Evolutionary conservation across 805 yeast species (phyloP).

Genomic region (Lipomyces oligophaga): DNA sequence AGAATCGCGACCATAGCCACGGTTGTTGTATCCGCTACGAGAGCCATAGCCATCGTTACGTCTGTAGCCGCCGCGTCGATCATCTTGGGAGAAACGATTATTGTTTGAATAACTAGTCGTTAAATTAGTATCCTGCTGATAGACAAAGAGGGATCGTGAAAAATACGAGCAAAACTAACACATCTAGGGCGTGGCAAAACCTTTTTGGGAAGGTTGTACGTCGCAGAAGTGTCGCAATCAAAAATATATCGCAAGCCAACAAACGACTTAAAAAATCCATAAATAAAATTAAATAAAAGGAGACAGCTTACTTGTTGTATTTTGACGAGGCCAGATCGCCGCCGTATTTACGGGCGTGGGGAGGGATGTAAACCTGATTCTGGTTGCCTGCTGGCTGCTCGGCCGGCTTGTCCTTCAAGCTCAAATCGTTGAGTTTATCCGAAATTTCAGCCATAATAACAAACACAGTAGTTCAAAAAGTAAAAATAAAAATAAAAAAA

Average conservation of each 20-base stretch:
- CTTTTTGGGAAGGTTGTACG: too few species aligned
- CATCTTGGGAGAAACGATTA: conserved; percentile 3
- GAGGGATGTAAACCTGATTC: conserved; percentile 49
- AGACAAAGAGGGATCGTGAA: too few species aligned
- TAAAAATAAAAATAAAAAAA: neutral
- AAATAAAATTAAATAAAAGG: neutral
- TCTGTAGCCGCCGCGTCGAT: conserved; percentile 25
- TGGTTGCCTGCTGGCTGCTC: neutral
- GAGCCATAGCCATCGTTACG: conserved; percentile 9
- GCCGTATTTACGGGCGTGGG: conserved; percentile 41
- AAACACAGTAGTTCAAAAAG: neutral
- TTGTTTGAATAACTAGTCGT: too few species aligned
- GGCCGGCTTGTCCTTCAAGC: conserved; percentile 17
- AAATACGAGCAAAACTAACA: too few species aligned
- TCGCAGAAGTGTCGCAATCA: too few species aligned
- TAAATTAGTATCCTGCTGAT: too few species aligned
- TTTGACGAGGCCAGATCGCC: conserved; percentile 11
- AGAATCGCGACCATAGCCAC: conserved; percentile 21
- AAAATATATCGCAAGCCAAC: too few species aligned
- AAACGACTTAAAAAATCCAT: too few species aligned
- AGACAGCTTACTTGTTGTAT: conserved; percentile 3
- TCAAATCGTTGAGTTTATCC: conserved; percentile 20
- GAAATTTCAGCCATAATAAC: conserved; percentile 29
- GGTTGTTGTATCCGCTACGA: conserved; percentile 9
- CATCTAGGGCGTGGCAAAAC: too few species aligned